Conservation (phyloP, 78 protist species). For the Dictyostelium citrinum region DNA sequence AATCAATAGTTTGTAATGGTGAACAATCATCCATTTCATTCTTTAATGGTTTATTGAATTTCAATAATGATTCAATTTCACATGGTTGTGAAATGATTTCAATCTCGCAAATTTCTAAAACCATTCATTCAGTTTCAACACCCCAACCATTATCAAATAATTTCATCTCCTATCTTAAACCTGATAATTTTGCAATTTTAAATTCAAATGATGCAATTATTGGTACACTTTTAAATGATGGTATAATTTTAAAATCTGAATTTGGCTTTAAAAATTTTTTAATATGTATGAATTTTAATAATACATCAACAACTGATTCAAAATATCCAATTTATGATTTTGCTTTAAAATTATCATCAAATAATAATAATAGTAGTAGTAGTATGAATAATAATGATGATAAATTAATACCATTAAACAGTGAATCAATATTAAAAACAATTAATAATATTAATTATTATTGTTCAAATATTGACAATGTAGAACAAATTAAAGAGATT, state of each 20-base stretch:
- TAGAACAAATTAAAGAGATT: neutral
- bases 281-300: neutral
- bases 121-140: neutral
- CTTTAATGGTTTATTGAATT: neutral
- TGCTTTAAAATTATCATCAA: neutral
- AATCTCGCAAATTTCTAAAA: neutral
- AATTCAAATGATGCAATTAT: slow-evolving; percentile 20
- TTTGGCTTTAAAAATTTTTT: neutral
- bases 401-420: neutral
- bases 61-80: neutral
- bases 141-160: neutral
- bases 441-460: neutral
- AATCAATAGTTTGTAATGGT: neutral
- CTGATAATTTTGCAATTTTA: slow-evolving; percentile 29
- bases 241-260: slow-evolving; percentile 7
- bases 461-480: neutral
- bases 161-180: slow-evolving; percentile 29
- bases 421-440: neutral
- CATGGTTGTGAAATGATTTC: neutral
- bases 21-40: neutral
- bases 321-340: slow-evolving; percentile 11
- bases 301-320: neutral
- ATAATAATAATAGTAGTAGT: too few species aligned
- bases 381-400: too few species aligned
- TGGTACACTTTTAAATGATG: slow-evolving; percentile 31